Percentiles rank a stretch among this genome's conserved stretches.
Evolutionary conservation across 306 rosid species (phyloP).

Genomic region (Cajanus cajan): DNA sequence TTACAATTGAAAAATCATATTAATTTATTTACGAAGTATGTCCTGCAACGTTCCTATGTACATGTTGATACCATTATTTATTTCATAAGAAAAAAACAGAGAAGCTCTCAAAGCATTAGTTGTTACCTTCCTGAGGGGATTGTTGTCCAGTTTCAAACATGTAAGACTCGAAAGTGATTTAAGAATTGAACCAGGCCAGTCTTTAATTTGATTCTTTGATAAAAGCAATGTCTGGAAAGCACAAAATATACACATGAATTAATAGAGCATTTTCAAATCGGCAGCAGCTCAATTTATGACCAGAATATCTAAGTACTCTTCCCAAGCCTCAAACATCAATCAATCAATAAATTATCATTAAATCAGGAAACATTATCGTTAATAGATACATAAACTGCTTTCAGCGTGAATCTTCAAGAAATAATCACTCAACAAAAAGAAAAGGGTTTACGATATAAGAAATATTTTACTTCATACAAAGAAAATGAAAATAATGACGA

Average conservation of each 20-base stretch:
- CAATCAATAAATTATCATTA: conserved; percentile 13
- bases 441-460: conserved; percentile 10
- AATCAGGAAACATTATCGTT: conserved; percentile 1
- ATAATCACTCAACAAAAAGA: conserved; percentile 7
- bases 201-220: conserved; percentile 80
- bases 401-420: background rate
- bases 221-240: conserved; percentile 69
- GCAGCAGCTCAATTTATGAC: conserved; percentile 18
- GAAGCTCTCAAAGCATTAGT: conserved; percentile 22
- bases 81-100: conserved; percentile 15
- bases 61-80: conserved; percentile 23
- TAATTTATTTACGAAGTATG: background rate
- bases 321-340: conserved; percentile 1
- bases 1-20: conserved; percentile 8
- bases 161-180: conserved; percentile 59
- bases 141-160: conserved; percentile 86
- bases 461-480: conserved; percentile 10
- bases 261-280: conserved; percentile 27
- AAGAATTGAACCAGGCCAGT: conserved; percentile 84
- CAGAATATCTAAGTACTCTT: conserved; percentile 20
- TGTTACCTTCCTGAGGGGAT: conserved; percentile 74
- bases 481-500: background rate
- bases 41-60: background rate
- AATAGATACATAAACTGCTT: conserved; percentile 7
- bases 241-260: conserved; percentile 31